These are phyloP conservation scores for Lichtheimia ornata DNA, from an alignment of 371 early-diverging fungal species.

Conservation along the genomic window DNA sequence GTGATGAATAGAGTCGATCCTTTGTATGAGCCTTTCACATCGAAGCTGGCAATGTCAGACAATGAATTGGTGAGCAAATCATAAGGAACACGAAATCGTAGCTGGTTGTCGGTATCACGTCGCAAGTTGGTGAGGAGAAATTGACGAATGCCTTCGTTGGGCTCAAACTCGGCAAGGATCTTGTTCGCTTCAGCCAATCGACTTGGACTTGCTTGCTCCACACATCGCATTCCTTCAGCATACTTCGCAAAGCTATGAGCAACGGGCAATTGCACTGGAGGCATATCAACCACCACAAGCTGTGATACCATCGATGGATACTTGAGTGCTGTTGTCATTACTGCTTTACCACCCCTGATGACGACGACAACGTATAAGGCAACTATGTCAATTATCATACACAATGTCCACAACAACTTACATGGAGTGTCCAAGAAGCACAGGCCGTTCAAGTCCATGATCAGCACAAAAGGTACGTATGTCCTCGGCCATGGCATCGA, in stretches of 20 bases:
- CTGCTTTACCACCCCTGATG: slow-evolving; percentile 87
- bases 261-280: slow-evolving; percentile 62
- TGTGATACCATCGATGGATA: slow-evolving; percentile 56
- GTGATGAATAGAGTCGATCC: slow-evolving; percentile 76
- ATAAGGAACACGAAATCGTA: slow-evolving; percentile 70
- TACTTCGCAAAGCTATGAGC: slow-evolving; percentile 59
- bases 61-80: slow-evolving; percentile 63
- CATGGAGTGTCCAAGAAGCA: slow-evolving; percentile 91
- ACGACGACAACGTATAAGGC: no score
- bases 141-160: slow-evolving; percentile 69
- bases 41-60: slow-evolving; percentile 56
- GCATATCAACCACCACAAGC: slow-evolving; percentile 85
- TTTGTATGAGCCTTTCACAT: slow-evolving; percentile 30
- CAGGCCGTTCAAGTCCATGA: slow-evolving; percentile 50
- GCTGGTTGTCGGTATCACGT: slow-evolving; percentile 56
- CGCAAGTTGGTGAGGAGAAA: slow-evolving; percentile 86
- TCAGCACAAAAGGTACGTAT: slow-evolving; percentile 61
- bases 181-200: slow-evolving; percentile 75
- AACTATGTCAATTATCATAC: background rate
- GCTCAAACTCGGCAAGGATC: slow-evolving; percentile 58
- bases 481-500: slow-evolving; percentile 79
- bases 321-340: slow-evolving; percentile 76
- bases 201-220: slow-evolving; percentile 55
- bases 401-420: slow-evolving; percentile 14
- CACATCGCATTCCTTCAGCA: slow-evolving; percentile 63